Conservation (phyloP, 805 yeast species). For the Candida ipomoeae region DNA sequence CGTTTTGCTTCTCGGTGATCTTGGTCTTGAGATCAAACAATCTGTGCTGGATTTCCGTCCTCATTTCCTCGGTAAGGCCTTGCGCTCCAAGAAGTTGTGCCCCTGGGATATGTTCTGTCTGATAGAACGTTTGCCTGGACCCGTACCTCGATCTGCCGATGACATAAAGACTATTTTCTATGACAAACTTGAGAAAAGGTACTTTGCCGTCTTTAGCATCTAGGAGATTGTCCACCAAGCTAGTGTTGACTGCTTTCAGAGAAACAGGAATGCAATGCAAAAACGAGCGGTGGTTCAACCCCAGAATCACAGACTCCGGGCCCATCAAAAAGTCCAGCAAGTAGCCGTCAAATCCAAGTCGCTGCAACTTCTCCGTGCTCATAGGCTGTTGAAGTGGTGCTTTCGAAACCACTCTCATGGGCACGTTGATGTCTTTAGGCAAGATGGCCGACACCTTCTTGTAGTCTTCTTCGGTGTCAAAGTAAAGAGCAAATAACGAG, state of each 20-base stretch:
- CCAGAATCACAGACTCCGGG: conserved; percentile 64
- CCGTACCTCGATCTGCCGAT: conserved; percentile 65
- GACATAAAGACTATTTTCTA: conserved; percentile 51
- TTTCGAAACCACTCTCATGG: conserved; percentile 48
- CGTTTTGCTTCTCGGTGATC: conserved; percentile 13
- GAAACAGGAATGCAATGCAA: conserved; percentile 62
- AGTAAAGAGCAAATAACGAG: conserved; percentile 61
- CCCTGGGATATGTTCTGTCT: conserved; percentile 30
- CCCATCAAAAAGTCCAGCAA: conserved; percentile 69
- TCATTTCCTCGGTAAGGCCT: conserved; percentile 28
- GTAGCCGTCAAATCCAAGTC: conserved; percentile 76
- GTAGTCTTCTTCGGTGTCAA: conserved; percentile 50
- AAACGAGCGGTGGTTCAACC: conserved; percentile 56
- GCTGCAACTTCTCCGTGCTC: conserved; percentile 31
- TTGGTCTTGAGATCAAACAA: conserved; percentile 15
- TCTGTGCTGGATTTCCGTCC: conserved; percentile 16
- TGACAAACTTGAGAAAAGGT: conserved; percentile 53
- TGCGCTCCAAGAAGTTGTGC: conserved; percentile 29
- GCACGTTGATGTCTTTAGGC: conserved; percentile 43
- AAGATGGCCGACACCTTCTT: conserved; percentile 33
- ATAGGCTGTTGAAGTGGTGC: conserved; percentile 15
- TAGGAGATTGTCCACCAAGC: conserved; percentile 36
- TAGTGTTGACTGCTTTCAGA: conserved; percentile 37
- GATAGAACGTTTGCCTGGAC: conserved; percentile 45
- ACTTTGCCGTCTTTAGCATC: conserved; percentile 33